Base-by-base conservation (phyloP, 73 alveolate species). In the Blepharisma stoltei region DNA sequence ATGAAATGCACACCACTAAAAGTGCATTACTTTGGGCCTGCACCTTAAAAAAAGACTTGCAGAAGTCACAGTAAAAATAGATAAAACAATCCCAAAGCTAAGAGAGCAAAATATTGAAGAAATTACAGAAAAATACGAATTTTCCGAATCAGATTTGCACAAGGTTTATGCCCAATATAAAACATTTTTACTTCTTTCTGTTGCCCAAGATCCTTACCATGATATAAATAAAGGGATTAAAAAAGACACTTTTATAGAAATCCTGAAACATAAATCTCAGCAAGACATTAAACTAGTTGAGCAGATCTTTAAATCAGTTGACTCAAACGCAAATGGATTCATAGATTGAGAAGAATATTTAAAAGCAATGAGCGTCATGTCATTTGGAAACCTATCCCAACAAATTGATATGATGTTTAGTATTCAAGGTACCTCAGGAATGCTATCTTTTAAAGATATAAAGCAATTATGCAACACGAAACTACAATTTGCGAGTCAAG, bases 91-190 rank as follows among this genome's bases (percentile, higher is more conserved):
- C n/a, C 73, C 73, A 38, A 60, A 60, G 23, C 73, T 60, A 18
- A n/a, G 23, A 9, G 46, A 60, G 14, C 14, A 14, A 38, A 60
- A n/a, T 5, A 14, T 60, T 8, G 23, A 60, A 25, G 23, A 60
- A 60, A n/a, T 60, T 5, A 60, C 23, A 38, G 73, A 60, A 60
- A 60, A 60, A 60, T 60, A 60, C 4, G 73, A 60, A 25, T 38
- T 60, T 60, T 60, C 73, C 0, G 73, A 60, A 25, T 60, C 73
- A 60, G 73, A 60, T 25, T 60, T 60, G 73, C 73, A 60, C 5
- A 60, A 60, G 5, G 23, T 60, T 20, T 60, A 60, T 38, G 73
- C 73, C 2, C 73, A 60, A 25, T 60, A 60, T 60, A 60, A 60
- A 60, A 60, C 73, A 14, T 60, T 60, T 8, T 25, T 60, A 25